Conservation (phyloP, 2,329 filamentous ascomycete species). For the Cladorrhinum sp. region DNA sequence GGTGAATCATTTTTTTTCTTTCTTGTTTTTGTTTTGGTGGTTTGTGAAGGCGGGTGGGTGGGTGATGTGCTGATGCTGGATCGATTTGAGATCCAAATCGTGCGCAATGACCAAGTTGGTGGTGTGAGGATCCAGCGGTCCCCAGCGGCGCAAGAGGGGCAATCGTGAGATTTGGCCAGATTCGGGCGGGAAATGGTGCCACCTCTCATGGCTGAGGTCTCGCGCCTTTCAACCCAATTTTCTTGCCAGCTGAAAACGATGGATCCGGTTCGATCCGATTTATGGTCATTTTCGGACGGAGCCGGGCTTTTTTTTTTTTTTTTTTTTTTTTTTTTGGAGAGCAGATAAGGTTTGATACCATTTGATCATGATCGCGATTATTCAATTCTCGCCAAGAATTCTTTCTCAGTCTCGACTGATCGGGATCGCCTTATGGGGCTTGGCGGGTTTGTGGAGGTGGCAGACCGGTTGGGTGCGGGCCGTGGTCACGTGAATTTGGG, state of each 20-base stretch:
- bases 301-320: neutral
- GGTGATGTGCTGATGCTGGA: neutral
- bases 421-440: no score
- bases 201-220: neutral
- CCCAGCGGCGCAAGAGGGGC: neutral
- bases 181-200: neutral
- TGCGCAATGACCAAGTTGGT: neutral
- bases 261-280: neutral
- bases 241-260: neutral
- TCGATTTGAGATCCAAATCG: neutral
- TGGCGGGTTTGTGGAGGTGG: no score
- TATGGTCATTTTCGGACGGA: neutral
- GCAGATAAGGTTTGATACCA: no score
- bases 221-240: neutral
- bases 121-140: neutral
- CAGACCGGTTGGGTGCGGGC: no score
- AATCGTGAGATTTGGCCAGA: neutral
- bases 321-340: no score
- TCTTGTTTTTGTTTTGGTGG: neutral
- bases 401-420: no score
- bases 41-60: neutral
- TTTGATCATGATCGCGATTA: no score
- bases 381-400: no score
- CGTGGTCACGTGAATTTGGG: no score
- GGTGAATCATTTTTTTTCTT: neutral